These are phyloP conservation scores for Zizania palustris DNA, from an alignment of 202 grass and related monocot genomes.

Conservation along the genomic window DNA sequence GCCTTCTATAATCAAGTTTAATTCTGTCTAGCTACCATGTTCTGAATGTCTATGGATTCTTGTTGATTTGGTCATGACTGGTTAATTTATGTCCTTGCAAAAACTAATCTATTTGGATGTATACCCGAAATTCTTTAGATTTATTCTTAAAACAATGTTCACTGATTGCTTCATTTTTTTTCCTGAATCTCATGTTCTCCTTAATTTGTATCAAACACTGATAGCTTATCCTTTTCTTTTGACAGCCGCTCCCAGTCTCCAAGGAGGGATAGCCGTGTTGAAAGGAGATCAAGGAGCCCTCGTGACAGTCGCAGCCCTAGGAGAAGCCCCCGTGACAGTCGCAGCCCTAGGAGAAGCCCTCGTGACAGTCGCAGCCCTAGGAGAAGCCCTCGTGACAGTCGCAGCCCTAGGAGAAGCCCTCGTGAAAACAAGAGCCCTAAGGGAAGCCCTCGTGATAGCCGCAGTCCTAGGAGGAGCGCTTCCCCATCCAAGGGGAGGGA, in stretches of 20 bases:
- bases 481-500: constrained; percentile 49
- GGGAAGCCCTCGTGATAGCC: constrained; percentile 32
- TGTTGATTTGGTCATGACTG: neutral
- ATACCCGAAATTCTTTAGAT: neutral
- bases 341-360: constrained; percentile 49
- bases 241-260: constrained; percentile 63
- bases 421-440: constrained; percentile 57
- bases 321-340: constrained; percentile 53
- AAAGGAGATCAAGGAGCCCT: constrained; percentile 68
- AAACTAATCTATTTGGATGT: neutral
- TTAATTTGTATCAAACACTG: constrained; percentile 17
- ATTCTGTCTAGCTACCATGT: neutral
- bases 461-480: constrained; percentile 49
- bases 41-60: neutral
- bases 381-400: constrained; percentile 37
- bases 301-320: too few relatives aligned
- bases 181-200: neutral
- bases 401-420: constrained; percentile 43
- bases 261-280: constrained; percentile 52
- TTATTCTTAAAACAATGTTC: neutral
- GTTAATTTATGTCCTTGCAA: neutral
- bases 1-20: neutral
- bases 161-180: constrained; percentile 2
- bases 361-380: constrained; percentile 48
- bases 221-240: constrained; percentile 20